phyloP scores from a whole-genome alignment of 1,139 yeast species.

The Suzukiozyma palmioleophila region DNA sequence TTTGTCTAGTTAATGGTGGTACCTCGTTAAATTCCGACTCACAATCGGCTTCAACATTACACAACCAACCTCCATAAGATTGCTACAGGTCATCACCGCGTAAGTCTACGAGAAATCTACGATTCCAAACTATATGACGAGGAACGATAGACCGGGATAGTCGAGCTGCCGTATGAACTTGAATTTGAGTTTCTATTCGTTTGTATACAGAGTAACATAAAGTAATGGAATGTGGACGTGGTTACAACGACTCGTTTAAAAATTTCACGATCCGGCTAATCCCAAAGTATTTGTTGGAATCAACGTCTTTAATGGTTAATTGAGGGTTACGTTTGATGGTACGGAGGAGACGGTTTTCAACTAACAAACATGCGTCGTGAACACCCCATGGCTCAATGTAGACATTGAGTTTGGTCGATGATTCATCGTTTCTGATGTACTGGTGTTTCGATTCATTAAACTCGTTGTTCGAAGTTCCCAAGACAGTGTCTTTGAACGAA shows the following conservation, averaged over 20 bases:
- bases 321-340: conserved; percentile 10
- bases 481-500: conserved; percentile 15
- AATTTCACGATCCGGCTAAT: conserved; percentile 22
- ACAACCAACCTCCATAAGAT: no score
- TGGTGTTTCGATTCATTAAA: conserved; percentile 16
- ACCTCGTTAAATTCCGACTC: no score
- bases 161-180: no score
- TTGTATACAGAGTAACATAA: no score
- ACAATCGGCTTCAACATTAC: no score
- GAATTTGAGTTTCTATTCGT: no score
- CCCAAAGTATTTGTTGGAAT: conserved; percentile 23
- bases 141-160: no score
- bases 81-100: no score
- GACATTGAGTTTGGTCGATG: conserved; percentile 15
- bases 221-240: conserved; percentile 4
- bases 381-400: conserved; percentile 44
- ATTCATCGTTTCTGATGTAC: conserved; percentile 12
- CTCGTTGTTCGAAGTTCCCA: conserved; percentile 22
- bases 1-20: no score
- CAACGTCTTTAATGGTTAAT: conserved; percentile 11
- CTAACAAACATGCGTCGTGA: conserved; percentile 34
- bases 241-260: conserved; percentile 19
- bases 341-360: conserved; percentile 24
- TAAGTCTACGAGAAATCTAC: no score
- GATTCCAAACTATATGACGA: no score